Evolutionary conservation across 1,284 basidiomycete genomes (phyloP), one percentile per base, ranked within the genome.

Genomic region (Peniophora sp.): DNA sequence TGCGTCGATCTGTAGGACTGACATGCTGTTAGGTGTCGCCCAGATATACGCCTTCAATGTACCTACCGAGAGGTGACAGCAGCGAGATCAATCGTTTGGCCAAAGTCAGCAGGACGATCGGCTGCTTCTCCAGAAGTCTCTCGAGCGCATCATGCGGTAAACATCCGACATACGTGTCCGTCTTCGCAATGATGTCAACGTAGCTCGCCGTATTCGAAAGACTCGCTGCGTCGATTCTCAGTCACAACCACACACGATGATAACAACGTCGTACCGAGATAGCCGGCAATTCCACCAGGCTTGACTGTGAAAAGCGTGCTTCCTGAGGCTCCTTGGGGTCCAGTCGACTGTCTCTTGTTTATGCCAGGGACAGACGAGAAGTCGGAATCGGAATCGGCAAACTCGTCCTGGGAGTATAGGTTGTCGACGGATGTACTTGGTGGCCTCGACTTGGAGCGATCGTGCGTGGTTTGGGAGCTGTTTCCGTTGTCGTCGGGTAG

Each of bases 271-370:
- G 55, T 56, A 88, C 87, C 82, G n/a, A 99, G 77, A 66, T 99
- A 99, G 3, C 97, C 97, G 2, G 96, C 96, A 50, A 99, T 96
- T 0, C 97, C 96, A 51, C 96, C 96, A n/a, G 93, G 88, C 61
- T 96, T 97, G 22, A 97, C 90, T 1, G 90, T 96, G 67, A 96
- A 99, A 25, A 99, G 73, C 19, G 87, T 77, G 61, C 45, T 22
- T n/a, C 19, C 25, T 9, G 48, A 8, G 38, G 19, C 16, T 32
- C 27, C 27, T 5, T 32, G 5, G 12, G 27, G 27, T 32, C 27
- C 27, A 19, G 34, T 19, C 23, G 34, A 16, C 45, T 27, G 14
- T 46, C 39, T 27, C 36, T 38, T 19, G 46, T 27, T 22, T 47
- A 45, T 48, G 25, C 52, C 51, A 32, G 39, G 49, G 9, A 49